Conservation (phyloP, 2,329 filamentous ascomycete species). For the Fusarium avenaceum region DNA sequence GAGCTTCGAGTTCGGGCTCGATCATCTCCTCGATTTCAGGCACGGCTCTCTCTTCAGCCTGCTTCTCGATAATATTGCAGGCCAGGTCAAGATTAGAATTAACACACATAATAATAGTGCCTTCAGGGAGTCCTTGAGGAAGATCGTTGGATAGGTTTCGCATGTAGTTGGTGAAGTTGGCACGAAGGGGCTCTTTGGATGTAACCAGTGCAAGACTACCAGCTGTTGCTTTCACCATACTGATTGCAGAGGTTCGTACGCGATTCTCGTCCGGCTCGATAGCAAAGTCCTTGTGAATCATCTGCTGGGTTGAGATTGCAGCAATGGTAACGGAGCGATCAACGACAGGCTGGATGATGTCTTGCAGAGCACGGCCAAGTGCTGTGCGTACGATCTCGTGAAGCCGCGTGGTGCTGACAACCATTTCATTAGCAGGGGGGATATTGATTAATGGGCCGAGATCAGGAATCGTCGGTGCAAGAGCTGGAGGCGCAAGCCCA, state of each 20-base stretch:
- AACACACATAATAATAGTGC: slow-evolving; percentile 97
- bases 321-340: slow-evolving; percentile 98
- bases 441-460: slow-evolving; percentile 83
- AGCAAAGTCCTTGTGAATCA: slow-evolving; percentile 96
- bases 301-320: slow-evolving; percentile 94
- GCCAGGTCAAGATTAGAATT: slow-evolving; percentile 97
- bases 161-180: slow-evolving; percentile 98
- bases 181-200: slow-evolving; percentile 94
- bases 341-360: slow-evolving; percentile 97
- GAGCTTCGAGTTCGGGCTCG: slow-evolving; percentile 81
- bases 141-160: slow-evolving; percentile 77
- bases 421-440: slow-evolving; percentile 83
- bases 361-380: slow-evolving; percentile 89
- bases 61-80: slow-evolving; percentile 93
- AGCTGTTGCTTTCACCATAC: slow-evolving; percentile 94
- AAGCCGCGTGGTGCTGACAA: slow-evolving; percentile 76
- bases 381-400: slow-evolving; percentile 86
- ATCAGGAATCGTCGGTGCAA: slow-evolving; percentile 86
- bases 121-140: slow-evolving; percentile 88
- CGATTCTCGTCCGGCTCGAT: slow-evolving; percentile 92
- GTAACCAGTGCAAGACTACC: slow-evolving; percentile 97
- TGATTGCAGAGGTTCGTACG: slow-evolving; percentile 86
- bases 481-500: slow-evolving; percentile 81
- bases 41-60: slow-evolving; percentile 91
- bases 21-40: slow-evolving; percentile 97